Evolutionary conservation across 306 rosid species (phyloP).

Genomic region (Boehmeria nivea): DNA sequence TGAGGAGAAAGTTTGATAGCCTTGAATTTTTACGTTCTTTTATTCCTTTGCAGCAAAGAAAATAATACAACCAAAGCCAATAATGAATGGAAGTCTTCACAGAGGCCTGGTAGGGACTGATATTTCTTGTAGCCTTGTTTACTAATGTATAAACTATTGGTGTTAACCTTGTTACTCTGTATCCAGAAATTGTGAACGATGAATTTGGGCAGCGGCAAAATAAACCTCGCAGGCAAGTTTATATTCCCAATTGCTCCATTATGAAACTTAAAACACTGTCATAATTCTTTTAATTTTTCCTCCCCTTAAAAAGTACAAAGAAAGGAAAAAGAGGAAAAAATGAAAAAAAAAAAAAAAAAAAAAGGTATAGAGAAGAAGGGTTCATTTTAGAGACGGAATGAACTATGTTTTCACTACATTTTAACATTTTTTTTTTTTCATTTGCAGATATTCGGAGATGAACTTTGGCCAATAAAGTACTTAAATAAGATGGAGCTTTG

Average conservation of each 20-base stretch:
- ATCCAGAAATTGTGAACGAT: constrained; percentile 59
- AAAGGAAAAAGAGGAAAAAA: background rate
- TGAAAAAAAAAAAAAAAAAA: too few species aligned
- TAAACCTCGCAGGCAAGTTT: constrained; percentile 84
- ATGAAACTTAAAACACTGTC: background rate
- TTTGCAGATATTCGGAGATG: constrained; percentile 94
- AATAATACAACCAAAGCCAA: constrained; percentile 41
- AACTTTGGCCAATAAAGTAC: constrained; percentile 74
- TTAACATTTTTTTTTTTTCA: constrained; percentile 13
- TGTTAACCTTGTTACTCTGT: constrained; percentile 11
- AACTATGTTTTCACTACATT: background rate
- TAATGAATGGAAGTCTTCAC: constrained; percentile 65
- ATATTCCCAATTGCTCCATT: background rate
- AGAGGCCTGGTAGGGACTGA: constrained; percentile 55
- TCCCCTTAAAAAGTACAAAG: background rate
- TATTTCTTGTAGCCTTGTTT: constrained; percentile 3
- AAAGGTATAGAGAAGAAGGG: background rate
- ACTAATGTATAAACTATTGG: background rate
- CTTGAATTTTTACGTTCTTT: background rate
- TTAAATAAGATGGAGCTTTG: constrained; percentile 44
- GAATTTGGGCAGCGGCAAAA: constrained; percentile 87
- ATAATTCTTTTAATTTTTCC: background rate
- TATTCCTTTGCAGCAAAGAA: constrained; percentile 54
- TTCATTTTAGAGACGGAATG: background rate
- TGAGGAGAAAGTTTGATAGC: too few species aligned